Conservation (phyloP, 1,139 yeast species). For the Yamadazyma diddensiae region DNA sequence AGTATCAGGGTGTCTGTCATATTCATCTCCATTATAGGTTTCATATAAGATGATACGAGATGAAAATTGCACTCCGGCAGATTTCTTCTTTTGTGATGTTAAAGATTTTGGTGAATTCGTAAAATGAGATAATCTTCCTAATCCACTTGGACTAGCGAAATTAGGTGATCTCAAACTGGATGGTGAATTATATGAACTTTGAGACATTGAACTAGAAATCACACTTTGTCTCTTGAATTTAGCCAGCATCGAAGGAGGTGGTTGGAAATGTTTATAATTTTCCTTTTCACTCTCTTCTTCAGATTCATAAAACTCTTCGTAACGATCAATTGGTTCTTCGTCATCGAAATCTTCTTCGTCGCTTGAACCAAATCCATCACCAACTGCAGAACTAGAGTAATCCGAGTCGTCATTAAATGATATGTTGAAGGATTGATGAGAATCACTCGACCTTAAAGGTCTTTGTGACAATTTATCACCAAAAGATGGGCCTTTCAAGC, state of each 20-base stretch:
- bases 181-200: constrained; percentile 1
- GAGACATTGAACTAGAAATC: neutral
- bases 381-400: constrained; percentile 22
- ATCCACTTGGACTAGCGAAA: neutral
- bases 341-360: constrained; percentile 24
- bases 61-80: constrained; percentile 63
- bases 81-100: constrained; percentile 6
- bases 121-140: neutral
- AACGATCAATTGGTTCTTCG: constrained; percentile 4
- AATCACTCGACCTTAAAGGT: constrained; percentile 31
- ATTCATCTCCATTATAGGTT: constrained; percentile 79
- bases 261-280: constrained; percentile 5
- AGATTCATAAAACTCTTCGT: constrained; percentile 2
- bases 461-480: constrained; percentile 31
- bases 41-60: constrained; percentile 83
- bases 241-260: constrained; percentile 6
- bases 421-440: constrained; percentile 44
- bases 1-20: constrained; percentile 90
- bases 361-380: constrained; percentile 29
- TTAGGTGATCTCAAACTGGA: constrained; percentile 1
- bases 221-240: constrained; percentile 4
- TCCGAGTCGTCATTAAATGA: constrained; percentile 33
- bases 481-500: constrained; percentile 58
- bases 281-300: constrained; percentile 10
- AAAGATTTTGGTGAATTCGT: constrained; percentile 1